A percentile compares a stretch with the other conserved stretches of the same genome.
Evolutionary conservation across 352 stramenopile genomes (phyloP).

Genomic region (Peronospora tabacina): DNA sequence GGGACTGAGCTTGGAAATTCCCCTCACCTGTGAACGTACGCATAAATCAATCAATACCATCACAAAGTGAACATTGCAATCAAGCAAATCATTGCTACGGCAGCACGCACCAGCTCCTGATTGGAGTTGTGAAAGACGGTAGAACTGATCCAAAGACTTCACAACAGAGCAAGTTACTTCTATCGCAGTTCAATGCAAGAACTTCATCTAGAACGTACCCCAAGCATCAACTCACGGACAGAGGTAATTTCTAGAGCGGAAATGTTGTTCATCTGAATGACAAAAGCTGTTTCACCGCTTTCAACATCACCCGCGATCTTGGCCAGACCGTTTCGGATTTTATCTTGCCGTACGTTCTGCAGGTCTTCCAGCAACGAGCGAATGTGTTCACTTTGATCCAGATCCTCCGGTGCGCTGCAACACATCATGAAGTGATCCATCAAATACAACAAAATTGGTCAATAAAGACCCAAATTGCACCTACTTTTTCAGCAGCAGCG

Average conservation of each 20-base stretch:
- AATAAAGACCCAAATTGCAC: constrained; percentile 6
- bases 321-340: constrained; percentile 84
- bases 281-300: constrained; percentile 58
- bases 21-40: constrained; percentile 14
- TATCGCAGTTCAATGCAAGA: not conserved
- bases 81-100: not conserved
- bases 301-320: constrained; percentile 74
- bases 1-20: constrained; percentile 18
- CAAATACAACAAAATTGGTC: not conserved
- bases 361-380: constrained; percentile 81
- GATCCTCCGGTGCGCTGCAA: constrained; percentile 65
- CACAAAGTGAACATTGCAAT: constrained; percentile 1
- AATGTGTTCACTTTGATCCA: constrained; percentile 77
- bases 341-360: constrained; percentile 84
- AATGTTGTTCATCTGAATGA: constrained; percentile 87
- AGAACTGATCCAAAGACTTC: constrained; percentile 78
- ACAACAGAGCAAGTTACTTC: not conserved
- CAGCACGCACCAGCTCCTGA: constrained; percentile 29
- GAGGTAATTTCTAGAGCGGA: constrained; percentile 81
- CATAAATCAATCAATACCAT: constrained; percentile 1
- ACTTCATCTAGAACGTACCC: constrained; percentile 28
- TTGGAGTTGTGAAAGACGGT: constrained; percentile 54
- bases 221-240: constrained; percentile 83
- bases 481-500: constrained; percentile 79
- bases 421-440: not conserved